phyloP scores from a whole-genome alignment of 371 early-diverging fungal genomes.

The Batrachochytrium dendrobatidis region DNA sequence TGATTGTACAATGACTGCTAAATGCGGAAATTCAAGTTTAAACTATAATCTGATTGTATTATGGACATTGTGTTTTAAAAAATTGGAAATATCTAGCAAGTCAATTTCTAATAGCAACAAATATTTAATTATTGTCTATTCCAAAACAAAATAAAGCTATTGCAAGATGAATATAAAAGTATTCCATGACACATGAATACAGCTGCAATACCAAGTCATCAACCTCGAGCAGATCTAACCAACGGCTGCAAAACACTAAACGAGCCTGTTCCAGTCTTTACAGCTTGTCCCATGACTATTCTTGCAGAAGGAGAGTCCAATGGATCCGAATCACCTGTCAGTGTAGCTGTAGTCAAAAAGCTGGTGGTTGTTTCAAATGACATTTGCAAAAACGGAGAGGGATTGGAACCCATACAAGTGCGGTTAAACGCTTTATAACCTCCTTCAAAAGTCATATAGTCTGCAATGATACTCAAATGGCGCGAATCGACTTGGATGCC shows the following conservation, averaged over 20 bases:
- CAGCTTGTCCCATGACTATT: constrained; percentile 89
- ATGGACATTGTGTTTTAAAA: not conserved
- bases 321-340: constrained; percentile 83
- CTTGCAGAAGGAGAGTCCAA: constrained; percentile 86
- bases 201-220: constrained; percentile 2
- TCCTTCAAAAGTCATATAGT: constrained; percentile 99
- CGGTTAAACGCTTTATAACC: constrained; percentile 97
- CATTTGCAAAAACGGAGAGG: constrained; percentile 95
- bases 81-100: not conserved
- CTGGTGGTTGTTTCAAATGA: constrained; percentile 92
- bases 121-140: not conserved
- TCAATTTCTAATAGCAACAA: not conserved
- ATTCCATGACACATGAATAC: not conserved
- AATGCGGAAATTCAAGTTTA: not conserved
- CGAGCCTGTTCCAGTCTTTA: constrained; percentile 90
- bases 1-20: too few species aligned
- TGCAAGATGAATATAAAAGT: not conserved
- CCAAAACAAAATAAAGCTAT: not conserved
- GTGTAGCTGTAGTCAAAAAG: constrained; percentile 87
- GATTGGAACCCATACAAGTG: constrained; percentile 83
- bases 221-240: too few species aligned
- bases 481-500: constrained; percentile 94
- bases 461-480: constrained; percentile 96
- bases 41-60: not conserved
- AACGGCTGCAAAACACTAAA: constrained; percentile 78